These are phyloP conservation scores for Lactuca sativa DNA, from an alignment of 129 eudicot genomes.

Conservation along the genomic window DNA sequence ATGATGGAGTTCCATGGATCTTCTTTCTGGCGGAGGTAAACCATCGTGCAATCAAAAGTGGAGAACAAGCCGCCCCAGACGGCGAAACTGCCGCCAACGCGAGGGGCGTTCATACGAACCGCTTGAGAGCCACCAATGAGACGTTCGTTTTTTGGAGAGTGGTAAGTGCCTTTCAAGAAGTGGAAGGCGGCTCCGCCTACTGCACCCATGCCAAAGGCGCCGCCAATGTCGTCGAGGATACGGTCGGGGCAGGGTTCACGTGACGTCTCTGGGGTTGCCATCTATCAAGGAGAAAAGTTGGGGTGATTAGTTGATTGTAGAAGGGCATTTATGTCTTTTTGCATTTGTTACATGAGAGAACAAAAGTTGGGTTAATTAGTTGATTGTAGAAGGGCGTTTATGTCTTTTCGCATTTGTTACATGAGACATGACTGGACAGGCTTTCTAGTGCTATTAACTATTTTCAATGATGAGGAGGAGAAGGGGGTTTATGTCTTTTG, in stretches of 20 bases:
- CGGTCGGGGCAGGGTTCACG: conserved; percentile 92
- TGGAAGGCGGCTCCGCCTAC: conserved; percentile 91
- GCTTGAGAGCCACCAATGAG: conserved; percentile 72
- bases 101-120: conserved; percentile 89
- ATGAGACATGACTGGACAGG: too few species aligned
- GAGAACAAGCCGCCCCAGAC: conserved; percentile 97
- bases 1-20: conserved; percentile 96
- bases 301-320: too few species aligned
- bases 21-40: conserved; percentile 81
- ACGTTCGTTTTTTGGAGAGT: conserved; percentile 77
- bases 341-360: too few species aligned
- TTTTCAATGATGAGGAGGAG: too few species aligned
- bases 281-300: conserved; percentile 8
- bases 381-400: too few species aligned
- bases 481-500: too few species aligned
- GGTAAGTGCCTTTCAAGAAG: conserved; percentile 68
- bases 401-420: too few species aligned
- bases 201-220: conserved; percentile 91
- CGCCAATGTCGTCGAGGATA: conserved; percentile 74
- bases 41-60: conserved; percentile 90
- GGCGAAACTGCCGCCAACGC: conserved; percentile 90
- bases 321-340: too few species aligned
- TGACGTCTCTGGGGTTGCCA: conserved; percentile 87
- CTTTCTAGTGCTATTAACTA: too few species aligned
- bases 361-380: not conserved